Evolutionary conservation across 345 rosid genomes (phyloP).

Genomic region (Pugionium cornutum): DNA sequence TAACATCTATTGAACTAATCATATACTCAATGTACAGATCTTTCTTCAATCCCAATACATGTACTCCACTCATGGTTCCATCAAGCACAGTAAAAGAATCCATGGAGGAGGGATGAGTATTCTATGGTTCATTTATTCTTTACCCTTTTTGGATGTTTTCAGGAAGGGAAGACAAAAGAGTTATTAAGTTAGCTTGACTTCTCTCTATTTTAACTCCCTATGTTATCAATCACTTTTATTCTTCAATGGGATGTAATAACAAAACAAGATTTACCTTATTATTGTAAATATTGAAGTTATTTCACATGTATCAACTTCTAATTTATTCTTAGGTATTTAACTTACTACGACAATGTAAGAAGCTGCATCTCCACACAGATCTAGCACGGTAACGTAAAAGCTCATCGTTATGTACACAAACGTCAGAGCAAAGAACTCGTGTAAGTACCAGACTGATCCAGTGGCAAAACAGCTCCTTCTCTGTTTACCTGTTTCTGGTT

Average conservation of each 20-base stretch:
- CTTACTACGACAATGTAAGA: slow-evolving; percentile 28
- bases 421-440: slow-evolving; percentile 32
- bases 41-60: neutral
- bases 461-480: slow-evolving; percentile 28
- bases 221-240: too few species aligned
- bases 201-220: too few species aligned
- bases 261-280: neutral
- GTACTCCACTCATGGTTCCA: neutral
- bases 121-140: neutral
- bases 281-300: slow-evolving; percentile 21
- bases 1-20: slow-evolving; percentile 71
- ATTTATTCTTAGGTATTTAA: slow-evolving; percentile 26
- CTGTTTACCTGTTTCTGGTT: slow-evolving; percentile 11
- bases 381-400: slow-evolving; percentile 24
- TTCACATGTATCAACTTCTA: slow-evolving; percentile 33
- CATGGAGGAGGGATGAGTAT: neutral
- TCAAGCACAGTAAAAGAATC: neutral
- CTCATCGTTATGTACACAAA: slow-evolving; percentile 39
- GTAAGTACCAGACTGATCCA: slow-evolving; percentile 30
- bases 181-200: too few species aligned
- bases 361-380: slow-evolving; percentile 29
- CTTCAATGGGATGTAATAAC: neutral
- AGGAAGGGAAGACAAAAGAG: slow-evolving; percentile 11
- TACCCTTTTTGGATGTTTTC: neutral
- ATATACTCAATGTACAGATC: slow-evolving; percentile 67